A percentile compares a stretch with the other conserved stretches of the same genome.
Evolutionary conservation across 2,329 filamentous ascomycete species (phyloP).

Genomic region (Xylaria sp.): DNA sequence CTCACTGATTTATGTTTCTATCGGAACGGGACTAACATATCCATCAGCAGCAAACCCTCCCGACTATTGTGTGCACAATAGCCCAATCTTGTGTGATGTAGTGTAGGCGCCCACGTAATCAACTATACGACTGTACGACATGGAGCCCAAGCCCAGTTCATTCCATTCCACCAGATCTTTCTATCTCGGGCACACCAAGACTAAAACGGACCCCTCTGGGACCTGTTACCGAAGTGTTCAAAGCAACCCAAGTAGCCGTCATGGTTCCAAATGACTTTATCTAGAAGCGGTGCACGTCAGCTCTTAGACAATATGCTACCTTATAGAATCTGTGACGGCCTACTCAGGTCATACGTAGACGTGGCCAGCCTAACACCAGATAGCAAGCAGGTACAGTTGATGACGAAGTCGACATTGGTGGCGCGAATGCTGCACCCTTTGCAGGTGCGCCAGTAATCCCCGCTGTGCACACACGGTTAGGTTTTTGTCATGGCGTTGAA

Average conservation of each 20-base stretch:
- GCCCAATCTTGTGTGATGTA: conserved; percentile 6
- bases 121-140: conserved; percentile 5
- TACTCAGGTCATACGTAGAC: conserved; percentile 46
- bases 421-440: conserved; percentile 42
- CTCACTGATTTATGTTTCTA: neutral
- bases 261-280: conserved; percentile 51
- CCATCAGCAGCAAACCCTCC: neutral
- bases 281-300: conserved; percentile 39
- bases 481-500: neutral
- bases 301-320: conserved; percentile 1
- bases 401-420: conserved; percentile 41
- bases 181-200: conserved; percentile 5
- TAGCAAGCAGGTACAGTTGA: conserved; percentile 45
- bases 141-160: neutral
- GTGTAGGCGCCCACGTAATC: conserved; percentile 20
- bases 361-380: conserved; percentile 31
- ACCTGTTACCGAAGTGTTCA: conserved; percentile 51
- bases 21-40: neutral
- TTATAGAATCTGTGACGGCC: conserved; percentile 13
- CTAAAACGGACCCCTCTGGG: conserved; percentile 45
- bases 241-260: conserved; percentile 54
- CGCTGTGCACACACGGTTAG: conserved; percentile 36
- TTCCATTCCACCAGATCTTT: conserved; percentile 1
- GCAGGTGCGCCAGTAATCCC: conserved; percentile 46
- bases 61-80: neutral